Evolutionary conservation across 2,329 filamentous ascomycete species (phyloP).

Genomic region (Ascochyta pisi): DNA sequence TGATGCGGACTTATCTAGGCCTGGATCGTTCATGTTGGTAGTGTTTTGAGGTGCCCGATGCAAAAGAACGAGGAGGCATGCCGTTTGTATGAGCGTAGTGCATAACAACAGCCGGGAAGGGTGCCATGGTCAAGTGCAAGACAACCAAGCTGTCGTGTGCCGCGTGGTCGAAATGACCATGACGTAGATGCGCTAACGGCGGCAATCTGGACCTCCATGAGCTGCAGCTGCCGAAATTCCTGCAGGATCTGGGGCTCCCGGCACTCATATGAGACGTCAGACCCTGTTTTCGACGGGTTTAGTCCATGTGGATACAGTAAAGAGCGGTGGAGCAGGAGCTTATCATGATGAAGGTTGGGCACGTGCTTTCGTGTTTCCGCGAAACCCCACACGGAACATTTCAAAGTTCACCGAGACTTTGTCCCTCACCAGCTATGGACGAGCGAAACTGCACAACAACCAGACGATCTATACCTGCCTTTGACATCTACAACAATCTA

Average conservation of each 20-base stretch:
- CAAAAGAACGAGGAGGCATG: neutral
- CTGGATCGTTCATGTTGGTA: constrained; percentile 55
- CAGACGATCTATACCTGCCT: neutral
- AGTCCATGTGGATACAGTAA: neutral
- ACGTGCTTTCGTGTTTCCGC: constrained; percentile 17
- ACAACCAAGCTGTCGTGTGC: constrained; percentile 12
- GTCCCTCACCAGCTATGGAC: constrained; percentile 9
- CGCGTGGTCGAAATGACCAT: constrained; percentile 15
- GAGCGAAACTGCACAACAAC: neutral
- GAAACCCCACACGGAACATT: constrained; percentile 7
- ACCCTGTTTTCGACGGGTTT: neutral
- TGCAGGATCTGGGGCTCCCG: neutral
- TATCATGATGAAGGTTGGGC: constrained; percentile 1
- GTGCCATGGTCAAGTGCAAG: constrained; percentile 8
- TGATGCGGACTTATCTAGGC: constrained; percentile 58
- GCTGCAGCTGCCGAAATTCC: neutral
- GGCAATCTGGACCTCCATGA: constrained; percentile 2
- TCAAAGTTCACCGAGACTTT: neutral
- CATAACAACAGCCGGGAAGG: neutral
- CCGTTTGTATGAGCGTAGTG: neutral
- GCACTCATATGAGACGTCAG: neutral
- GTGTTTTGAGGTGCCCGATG: neutral
- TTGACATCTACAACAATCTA: constrained; percentile 32
- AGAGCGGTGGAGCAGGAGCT: constrained; percentile 6
- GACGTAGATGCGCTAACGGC: constrained; percentile 17